Base-by-base conservation (phyloP, 2,329 filamentous ascomycete species). In the Cytospora chrysosperma region DNA sequence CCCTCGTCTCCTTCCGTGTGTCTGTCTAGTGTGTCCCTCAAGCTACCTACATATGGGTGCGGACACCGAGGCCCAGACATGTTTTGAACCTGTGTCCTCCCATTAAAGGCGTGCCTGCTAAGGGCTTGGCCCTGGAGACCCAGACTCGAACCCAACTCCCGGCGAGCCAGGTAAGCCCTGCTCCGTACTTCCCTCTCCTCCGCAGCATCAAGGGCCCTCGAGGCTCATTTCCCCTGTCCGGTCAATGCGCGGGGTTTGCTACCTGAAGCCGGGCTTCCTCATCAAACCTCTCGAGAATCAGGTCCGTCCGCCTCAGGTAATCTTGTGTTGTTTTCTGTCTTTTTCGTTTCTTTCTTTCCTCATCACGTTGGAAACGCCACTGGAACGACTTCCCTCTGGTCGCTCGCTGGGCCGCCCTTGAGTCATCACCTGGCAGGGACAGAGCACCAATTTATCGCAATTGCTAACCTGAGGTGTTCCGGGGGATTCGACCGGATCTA, bases 371-470 rank as follows among this genome's bases (percentile, higher is more conserved):
- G 58, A 60, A 51, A 53, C 58, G 26, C 24, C 57, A 10, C 57
- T 60, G 57, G 43, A 53, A 60, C 57, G 49, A 60, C 49, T 34
- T 34, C 37, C 24, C 57, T 40, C 57, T 27, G 51, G 50, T 54
- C 47, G 50, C 26, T 27, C 54, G 7, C 47, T 49, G 28, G 32
- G 27, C 58, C 40, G 34, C 12, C 27, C 13, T 26, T 50, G 58
- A 60, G 58, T 60, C 58, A 60, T 37, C 34, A 32, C 15, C 12
- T n/a, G 34, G 27, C 32, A 15, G 6, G 37, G 37, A 40, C 37
- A 17, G 37, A 40, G 19, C 37, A 40, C 9, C n/a, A 7, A 4
- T 17, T 40, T 12, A 15, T 40, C 37, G 6, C 17, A 17, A n/a
- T 40, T 40, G 37, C 37, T 40, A 2, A 40, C n/a, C 19, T 19